Conservation (phyloP, 2,329 filamentous ascomycete genomes). For the Monilinia aucupariae region DNA sequence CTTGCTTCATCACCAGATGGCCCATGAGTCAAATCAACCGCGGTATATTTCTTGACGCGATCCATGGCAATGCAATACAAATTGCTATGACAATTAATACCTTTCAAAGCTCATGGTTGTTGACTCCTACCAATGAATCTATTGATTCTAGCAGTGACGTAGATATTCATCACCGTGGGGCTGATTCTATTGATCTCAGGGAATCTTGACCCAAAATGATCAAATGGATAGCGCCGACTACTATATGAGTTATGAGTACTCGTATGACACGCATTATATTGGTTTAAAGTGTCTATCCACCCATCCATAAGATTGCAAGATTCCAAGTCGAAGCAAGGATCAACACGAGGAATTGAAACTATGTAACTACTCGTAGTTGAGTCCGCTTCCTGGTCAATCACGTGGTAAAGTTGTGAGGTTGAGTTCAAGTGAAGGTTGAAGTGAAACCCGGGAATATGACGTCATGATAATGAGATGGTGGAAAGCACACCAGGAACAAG, state of each 20-base stretch:
- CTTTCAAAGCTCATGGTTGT: background rate
- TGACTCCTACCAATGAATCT: background rate
- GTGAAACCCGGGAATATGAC: constrained; percentile 12
- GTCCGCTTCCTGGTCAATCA: background rate
- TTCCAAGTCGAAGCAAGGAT: background rate
- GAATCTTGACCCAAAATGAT: background rate
- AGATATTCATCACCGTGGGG: background rate
- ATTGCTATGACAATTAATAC: background rate
- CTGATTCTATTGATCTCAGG: background rate
- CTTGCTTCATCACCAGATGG: background rate
- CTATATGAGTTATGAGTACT: background rate
- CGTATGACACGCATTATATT: background rate
- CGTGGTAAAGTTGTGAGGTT: too few species aligned
- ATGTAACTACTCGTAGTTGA: background rate
- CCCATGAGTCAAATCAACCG: too few species aligned
- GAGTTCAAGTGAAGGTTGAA: background rate
- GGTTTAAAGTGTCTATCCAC: too few species aligned
- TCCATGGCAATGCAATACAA: background rate
- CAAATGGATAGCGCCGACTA: constrained; percentile 6
- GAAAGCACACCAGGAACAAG: constrained; percentile 27
- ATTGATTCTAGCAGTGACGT: constrained; percentile 4
- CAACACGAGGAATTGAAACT: background rate
- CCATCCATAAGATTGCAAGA: background rate
- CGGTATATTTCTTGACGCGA: background rate
- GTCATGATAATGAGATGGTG: constrained; percentile 8